Base-by-base conservation (phyloP, 2,329 filamentous ascomycete species). In the Aureobasidium mangrovei region DNA sequence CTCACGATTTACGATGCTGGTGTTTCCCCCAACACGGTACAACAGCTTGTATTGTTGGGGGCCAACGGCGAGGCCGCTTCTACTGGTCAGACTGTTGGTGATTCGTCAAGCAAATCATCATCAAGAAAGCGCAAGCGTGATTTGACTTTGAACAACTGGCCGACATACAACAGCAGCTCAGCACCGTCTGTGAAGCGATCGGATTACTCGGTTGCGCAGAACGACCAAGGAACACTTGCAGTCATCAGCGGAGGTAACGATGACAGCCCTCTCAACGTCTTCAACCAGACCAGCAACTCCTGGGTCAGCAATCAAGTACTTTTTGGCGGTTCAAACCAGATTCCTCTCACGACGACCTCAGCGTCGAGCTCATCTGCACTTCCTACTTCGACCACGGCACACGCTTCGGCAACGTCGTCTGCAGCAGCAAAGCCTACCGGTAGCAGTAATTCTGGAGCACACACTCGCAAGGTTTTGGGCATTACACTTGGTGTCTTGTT, bases 401-500 rank as follows among this genome's bases (percentile, higher is more conserved):
- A 35, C 8, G 58, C 65, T n/a, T 58, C 67, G 28, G 64, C 66
- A 27, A 68, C 70, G 38, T 67, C 65, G 29, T 41, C 66, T 65
- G 39, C 61, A 61, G 54, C 60, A 51, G 51, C 59, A 58, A 43
- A 61, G 55, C 40, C 61, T 55, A 45, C 52, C 65, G 28, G n/a
- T 3, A 33, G 32, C 5, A 0, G 38, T 26, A 40, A 44, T 7
- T 9, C 7, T 4, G 39, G 39, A 2, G 77, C 69, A 24, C 60
- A 58, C 60, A 82, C 70, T 64, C 60, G 77, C 53, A 72, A 82
- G 6, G 85, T 95, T 29, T 77, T 96, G 1, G 91, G 88, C 33
- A 87, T 88, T 48, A 87, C 87, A 0, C 77, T 97, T 1, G 90
- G 91, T 9, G 83, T 84, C n/a, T 82, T 95, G 26, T 79, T 87